A percentile compares a stretch with the other conserved stretches of the same genome.
Evolutionary conservation across 192 early-diverging fungal genomes (phyloP).

Genomic region (Pilaira anomala): DNA sequence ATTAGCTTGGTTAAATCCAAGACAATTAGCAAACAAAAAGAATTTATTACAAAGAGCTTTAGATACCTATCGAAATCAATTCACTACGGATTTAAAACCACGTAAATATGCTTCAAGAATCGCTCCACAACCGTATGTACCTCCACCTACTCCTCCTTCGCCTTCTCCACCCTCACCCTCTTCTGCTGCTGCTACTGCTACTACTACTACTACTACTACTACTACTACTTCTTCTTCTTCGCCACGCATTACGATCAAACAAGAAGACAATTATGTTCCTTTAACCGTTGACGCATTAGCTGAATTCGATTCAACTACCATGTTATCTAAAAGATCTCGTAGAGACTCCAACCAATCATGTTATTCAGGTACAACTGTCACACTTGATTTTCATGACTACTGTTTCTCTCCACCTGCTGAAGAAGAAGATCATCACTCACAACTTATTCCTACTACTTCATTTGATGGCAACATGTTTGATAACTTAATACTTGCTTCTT

Average conservation of each 20-base stretch:
- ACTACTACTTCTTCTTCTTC: background rate
- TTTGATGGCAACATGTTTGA: constrained; percentile 3
- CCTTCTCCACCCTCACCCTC: background rate
- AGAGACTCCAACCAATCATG: constrained; percentile 7
- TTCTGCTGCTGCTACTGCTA: background rate
- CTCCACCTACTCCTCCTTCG: constrained; percentile 7
- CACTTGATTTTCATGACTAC: constrained; percentile 20
- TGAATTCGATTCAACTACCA: background rate
- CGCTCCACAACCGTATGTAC: constrained; percentile 2
- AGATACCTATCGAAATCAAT: constrained; percentile 17
- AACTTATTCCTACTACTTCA: background rate
- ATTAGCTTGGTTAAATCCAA: constrained; percentile 37
- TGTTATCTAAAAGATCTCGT: background rate
- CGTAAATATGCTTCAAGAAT: constrained; percentile 18
- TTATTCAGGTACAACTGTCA: constrained; percentile 19
- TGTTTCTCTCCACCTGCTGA: constrained; percentile 34
- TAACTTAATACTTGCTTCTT: background rate
- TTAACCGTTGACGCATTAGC: constrained; percentile 7
- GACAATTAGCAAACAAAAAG: constrained; percentile 22
- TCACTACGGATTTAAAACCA: constrained; percentile 20
- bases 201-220: background rate
- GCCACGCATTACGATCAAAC: background rate
- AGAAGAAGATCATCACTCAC: constrained; percentile 1
- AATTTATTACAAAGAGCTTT: constrained; percentile 15
- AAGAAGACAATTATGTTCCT: background rate